Percentiles rank a stretch among this genome's conserved stretches.
Evolutionary conservation across 768 basidiomycete genomes (phyloP).

Genomic region (Tubosaeta sp.): DNA sequence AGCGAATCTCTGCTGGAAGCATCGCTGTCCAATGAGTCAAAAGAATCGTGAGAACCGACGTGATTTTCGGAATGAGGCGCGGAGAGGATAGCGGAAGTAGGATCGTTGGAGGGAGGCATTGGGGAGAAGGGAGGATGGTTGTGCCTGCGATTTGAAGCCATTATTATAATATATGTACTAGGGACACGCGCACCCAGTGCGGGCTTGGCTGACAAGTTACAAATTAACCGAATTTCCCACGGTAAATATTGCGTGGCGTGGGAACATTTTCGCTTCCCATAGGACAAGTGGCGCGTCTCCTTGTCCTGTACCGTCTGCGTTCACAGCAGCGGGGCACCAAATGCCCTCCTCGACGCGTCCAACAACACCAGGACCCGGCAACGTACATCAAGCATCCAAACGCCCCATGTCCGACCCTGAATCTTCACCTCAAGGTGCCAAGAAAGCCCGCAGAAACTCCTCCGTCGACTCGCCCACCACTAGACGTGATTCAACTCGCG

Average conservation of each 20-base stretch:
- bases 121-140: neutral
- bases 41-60: neutral
- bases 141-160: neutral
- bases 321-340: neutral
- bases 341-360: conserved; percentile 27
- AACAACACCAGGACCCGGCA: conserved; percentile 14
- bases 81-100: neutral
- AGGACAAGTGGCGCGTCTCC: neutral
- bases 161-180: neutral
- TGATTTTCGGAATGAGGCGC: neutral
- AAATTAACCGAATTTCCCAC: too few relatives aligned
- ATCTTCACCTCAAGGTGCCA: conserved; percentile 12
- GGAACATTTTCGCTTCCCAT: too few relatives aligned
- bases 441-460: conserved; percentile 23
- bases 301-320: neutral
- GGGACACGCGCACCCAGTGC: neutral
- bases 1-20: conserved; percentile 8
- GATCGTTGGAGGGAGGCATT: neutral
- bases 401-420: conserved; percentile 25
- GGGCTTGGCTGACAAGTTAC: neutral
- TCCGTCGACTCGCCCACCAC: conserved; percentile 10
- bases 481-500: conserved; percentile 20
- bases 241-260: conserved; percentile 28
- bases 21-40: conserved; percentile 11
- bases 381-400: conserved; percentile 7